Conservation (phyloP, 768 basidiomycete genomes). For the Clitopilus hobsonii region DNA sequence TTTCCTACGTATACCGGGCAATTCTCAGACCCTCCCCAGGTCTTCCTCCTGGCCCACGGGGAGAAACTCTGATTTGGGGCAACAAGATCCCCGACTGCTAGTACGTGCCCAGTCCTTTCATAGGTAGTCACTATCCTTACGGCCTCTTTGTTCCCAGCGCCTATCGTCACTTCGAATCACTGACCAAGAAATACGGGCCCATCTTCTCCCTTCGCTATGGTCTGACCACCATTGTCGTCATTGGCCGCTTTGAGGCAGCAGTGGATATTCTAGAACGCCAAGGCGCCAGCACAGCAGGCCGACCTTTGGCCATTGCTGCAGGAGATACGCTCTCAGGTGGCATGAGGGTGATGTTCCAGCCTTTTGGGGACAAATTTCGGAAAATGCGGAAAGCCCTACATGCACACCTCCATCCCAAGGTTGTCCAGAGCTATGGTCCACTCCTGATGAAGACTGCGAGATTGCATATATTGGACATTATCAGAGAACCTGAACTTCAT, state of each 20-base stretch:
- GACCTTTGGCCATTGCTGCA: constrained; percentile 50
- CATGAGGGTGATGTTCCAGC: constrained; percentile 50
- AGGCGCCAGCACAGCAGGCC: constrained; percentile 48
- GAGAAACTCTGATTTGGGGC: neutral
- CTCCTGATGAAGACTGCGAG: constrained; percentile 43
- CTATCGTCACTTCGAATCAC: constrained; percentile 51
- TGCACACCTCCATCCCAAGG: constrained; percentile 52
- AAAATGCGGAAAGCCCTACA: constrained; percentile 61
- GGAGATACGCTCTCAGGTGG: constrained; percentile 59
- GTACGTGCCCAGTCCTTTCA: neutral
- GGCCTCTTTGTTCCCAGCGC: constrained; percentile 21
- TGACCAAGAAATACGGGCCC: constrained; percentile 58
- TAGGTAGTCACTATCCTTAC: neutral
- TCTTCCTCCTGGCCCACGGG: neutral
- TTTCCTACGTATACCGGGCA: neutral
- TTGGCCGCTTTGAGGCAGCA: constrained; percentile 50
- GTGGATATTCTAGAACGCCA: constrained; percentile 66
- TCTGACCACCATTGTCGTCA: constrained; percentile 34
- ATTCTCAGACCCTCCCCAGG: neutral
- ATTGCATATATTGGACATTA: constrained; percentile 39
- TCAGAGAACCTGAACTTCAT: constrained; percentile 38
- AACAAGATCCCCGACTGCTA: neutral
- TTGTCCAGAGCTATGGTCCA: constrained; percentile 41
- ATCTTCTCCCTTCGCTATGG: constrained; percentile 56
- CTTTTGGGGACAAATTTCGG: constrained; percentile 54